Conservation (phyloP, 2,329 filamentous ascomycete genomes). For the Akanthomyces lecanii region DNA sequence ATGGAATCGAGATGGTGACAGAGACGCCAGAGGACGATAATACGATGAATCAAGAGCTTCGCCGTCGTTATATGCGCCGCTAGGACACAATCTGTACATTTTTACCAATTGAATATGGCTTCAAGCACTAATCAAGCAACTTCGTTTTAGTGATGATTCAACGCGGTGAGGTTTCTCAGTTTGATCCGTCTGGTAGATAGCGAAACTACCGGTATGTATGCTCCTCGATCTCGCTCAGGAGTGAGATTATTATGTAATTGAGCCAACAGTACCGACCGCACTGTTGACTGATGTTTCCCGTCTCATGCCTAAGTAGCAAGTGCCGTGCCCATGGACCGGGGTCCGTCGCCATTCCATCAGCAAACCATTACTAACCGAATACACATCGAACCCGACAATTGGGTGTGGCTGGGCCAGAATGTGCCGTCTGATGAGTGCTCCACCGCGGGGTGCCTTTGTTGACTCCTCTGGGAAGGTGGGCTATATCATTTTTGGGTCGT, state of each 20-base stretch:
- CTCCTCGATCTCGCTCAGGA: too few species aligned
- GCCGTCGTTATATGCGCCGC: constrained; percentile 5
- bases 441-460: constrained; percentile 3
- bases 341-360: background rate
- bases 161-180: background rate
- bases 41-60: constrained; percentile 7
- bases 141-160: background rate
- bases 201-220: background rate
- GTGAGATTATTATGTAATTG: background rate
- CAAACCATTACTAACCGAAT: constrained; percentile 9
- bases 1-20: constrained; percentile 52
- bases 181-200: background rate
- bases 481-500: background rate
- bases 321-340: too few species aligned
- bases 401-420: background rate
- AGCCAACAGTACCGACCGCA: too few species aligned
- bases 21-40: background rate
- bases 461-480: constrained; percentile 6
- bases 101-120: too few species aligned
- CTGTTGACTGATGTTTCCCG: too few species aligned
- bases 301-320: too few species aligned
- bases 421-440: background rate
- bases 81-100: background rate
- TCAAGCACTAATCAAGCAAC: background rate
- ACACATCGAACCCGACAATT: background rate